Conservation (phyloP, 108 stramenopile genomes). For the Stephanodiscus triporus region DNA sequence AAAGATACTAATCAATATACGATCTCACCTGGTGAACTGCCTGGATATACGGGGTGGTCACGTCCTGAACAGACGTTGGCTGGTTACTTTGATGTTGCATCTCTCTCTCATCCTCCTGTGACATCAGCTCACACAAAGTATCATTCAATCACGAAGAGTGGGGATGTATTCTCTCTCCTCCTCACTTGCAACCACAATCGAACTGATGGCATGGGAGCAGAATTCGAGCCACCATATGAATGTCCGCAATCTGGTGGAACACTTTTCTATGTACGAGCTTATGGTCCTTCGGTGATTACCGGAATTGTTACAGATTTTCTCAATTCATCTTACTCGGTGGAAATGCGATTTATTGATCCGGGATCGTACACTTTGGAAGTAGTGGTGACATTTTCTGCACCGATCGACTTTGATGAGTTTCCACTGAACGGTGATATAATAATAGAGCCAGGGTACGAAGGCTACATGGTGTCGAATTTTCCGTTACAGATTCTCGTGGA, state of each 20-base stretch:
- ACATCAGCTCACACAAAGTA: slow-evolving; percentile 1
- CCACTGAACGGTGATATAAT: slow-evolving; percentile 38
- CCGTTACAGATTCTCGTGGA: slow-evolving; percentile 44
- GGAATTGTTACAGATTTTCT: slow-evolving; percentile 41
- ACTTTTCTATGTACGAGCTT: slow-evolving; percentile 69
- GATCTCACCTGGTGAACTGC: slow-evolving; percentile 62
- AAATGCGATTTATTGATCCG: slow-evolving; percentile 54
- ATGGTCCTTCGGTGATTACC: slow-evolving; percentile 74
- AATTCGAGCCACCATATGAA: slow-evolving; percentile 15
- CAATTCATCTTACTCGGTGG: slow-evolving; percentile 46
- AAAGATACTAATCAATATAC: slow-evolving; percentile 22
- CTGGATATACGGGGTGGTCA: slow-evolving; percentile 84
- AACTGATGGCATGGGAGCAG: not conserved
- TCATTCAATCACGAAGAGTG: slow-evolving; percentile 29
- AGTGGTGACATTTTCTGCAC: slow-evolving; percentile 69
- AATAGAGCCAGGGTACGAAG: slow-evolving; percentile 69
- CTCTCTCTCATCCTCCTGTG: slow-evolving; percentile 25
- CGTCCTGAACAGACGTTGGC: slow-evolving; percentile 71
- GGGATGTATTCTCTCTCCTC: slow-evolving; percentile 26
- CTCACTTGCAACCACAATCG: slow-evolving; percentile 46
- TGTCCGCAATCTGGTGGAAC: slow-evolving; percentile 39
- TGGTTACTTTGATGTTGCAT: slow-evolving; percentile 50
- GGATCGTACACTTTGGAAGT: slow-evolving; percentile 78
- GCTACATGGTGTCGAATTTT: slow-evolving; percentile 74
- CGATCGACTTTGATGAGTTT: slow-evolving; percentile 55